A percentile compares a stretch with the other conserved stretches of the same genome.
Conservation (phyloP, 345 rosid species). For the Populus euphratica region DNA sequence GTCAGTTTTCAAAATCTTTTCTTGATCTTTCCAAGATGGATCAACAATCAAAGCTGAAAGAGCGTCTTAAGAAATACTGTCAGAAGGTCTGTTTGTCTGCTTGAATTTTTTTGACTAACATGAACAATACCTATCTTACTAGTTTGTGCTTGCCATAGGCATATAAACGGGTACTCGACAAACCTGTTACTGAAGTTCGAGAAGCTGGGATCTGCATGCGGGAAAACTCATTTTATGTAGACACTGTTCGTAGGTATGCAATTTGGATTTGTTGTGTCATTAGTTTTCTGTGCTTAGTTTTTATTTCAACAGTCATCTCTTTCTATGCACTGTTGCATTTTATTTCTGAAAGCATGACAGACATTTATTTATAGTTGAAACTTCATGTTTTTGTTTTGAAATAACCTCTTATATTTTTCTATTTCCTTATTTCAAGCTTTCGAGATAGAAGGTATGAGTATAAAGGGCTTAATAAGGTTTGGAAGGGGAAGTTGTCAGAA, state of each 20-base stretch:
- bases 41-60: conserved; percentile 73
- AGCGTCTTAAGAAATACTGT: conserved; percentile 79
- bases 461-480: conserved; percentile 90
- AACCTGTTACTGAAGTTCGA: conserved; percentile 86
- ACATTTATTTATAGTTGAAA: conserved; percentile 3
- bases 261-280: conserved; percentile 6
- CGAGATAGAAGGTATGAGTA: conserved; percentile 98
- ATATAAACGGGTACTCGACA: conserved; percentile 75
- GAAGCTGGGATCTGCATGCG: conserved; percentile 99
- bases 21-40: conserved; percentile 80
- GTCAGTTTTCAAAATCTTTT: conserved; percentile 67
- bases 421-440: conserved; percentile 53
- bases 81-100: conserved; percentile 60
- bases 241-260: conserved; percentile 86
- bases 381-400: not conserved
- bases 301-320: not conserved
- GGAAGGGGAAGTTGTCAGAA: conserved; percentile 97
- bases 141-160: conserved; percentile 47
- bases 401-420: conserved; percentile 11
- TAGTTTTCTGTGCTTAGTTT: conserved; percentile 1
- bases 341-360: not conserved
- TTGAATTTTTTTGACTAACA: conserved; percentile 11
- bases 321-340: not conserved
- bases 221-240: conserved; percentile 89
- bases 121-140: conserved; percentile 14